phyloP scores from a whole-genome alignment of 306 rosid genomes.

The Casuarina cunninghamiana region DNA sequence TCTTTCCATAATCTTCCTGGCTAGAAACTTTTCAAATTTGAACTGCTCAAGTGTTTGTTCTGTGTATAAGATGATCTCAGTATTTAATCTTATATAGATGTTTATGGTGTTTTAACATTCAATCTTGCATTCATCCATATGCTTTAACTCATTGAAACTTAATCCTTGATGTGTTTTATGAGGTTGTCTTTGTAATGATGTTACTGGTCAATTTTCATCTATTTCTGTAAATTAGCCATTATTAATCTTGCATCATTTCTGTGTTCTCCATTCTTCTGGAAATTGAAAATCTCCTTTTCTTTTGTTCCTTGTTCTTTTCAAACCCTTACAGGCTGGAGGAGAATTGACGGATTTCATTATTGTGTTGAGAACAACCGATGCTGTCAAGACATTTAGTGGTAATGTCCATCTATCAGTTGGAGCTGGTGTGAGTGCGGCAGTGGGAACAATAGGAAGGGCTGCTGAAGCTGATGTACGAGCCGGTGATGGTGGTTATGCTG shows the following conservation, averaged over 20 bases:
- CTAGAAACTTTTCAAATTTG: neutral
- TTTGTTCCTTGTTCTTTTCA: neutral
- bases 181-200: too few species aligned
- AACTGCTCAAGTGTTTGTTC: neutral
- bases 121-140: neutral
- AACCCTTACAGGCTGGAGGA: conserved; percentile 75
- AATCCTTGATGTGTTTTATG: neutral
- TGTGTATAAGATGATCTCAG: neutral
- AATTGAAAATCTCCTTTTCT: conserved; percentile 6
- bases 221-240: too few species aligned
- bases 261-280: conserved; percentile 11
- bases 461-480: conserved; percentile 93
- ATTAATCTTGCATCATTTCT: neutral
- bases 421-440: conserved; percentile 96
- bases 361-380: conserved; percentile 75
- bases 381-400: conserved; percentile 83
- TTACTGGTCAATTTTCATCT: too few species aligned
- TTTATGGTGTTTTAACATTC: neutral
- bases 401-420: conserved; percentile 79
- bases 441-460: conserved; percentile 81
- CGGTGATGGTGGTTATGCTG: conserved; percentile 93
- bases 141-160: neutral
- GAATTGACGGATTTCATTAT: conserved; percentile 90
- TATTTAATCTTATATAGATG: neutral
- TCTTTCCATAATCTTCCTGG: conserved; percentile 15